A percentile compares a stretch with the other conserved stretches of the same genome.
These are phyloP conservation scores for Boletus reticuloceps DNA, from an alignment of 768 basidiomycete species.

Conservation along the genomic window DNA sequence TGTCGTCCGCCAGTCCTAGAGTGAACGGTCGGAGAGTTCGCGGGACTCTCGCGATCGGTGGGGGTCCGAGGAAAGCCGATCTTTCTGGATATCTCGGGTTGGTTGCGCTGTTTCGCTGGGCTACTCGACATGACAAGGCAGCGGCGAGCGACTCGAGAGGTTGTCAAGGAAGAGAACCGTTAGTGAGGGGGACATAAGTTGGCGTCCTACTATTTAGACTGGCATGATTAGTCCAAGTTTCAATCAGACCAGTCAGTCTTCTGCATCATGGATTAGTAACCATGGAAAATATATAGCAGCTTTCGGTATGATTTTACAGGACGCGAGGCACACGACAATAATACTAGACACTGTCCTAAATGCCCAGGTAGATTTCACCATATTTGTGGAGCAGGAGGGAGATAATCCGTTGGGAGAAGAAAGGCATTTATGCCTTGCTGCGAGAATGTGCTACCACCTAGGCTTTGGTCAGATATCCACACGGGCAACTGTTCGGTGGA, in stretches of 20 bases:
- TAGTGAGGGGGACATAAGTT: neutral
- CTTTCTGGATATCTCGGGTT: neutral
- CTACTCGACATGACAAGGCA: conserved; percentile 10
- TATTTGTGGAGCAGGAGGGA: conserved; percentile 69
- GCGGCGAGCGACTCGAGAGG: neutral
- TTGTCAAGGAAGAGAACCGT: neutral
- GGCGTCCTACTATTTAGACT: neutral
- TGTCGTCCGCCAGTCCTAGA: neutral
- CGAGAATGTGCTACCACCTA: conserved; percentile 72
- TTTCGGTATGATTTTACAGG: conserved; percentile 23
- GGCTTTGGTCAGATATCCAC: conserved; percentile 82
- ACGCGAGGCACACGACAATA: conserved; percentile 19
- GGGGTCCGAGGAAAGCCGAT: neutral
- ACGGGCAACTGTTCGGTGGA: conserved; percentile 76
- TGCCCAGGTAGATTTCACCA: conserved; percentile 46
- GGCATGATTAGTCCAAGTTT: conserved; percentile 6
- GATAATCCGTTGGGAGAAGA: conserved; percentile 70
- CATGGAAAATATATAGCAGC: conserved; percentile 11
- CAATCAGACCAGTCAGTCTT: conserved; percentile 12
- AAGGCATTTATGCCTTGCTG: conserved; percentile 87
- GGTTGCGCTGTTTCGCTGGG: conserved; percentile 7
- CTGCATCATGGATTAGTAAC: neutral
- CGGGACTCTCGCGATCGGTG: neutral
- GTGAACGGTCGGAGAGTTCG: neutral
- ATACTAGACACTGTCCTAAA: conserved; percentile 12